Percentiles rank a stretch among this genome's conserved stretches.
Conservation (phyloP, 2,329 filamentous ascomycete species). For the Hypoxylon sp. region DNA sequence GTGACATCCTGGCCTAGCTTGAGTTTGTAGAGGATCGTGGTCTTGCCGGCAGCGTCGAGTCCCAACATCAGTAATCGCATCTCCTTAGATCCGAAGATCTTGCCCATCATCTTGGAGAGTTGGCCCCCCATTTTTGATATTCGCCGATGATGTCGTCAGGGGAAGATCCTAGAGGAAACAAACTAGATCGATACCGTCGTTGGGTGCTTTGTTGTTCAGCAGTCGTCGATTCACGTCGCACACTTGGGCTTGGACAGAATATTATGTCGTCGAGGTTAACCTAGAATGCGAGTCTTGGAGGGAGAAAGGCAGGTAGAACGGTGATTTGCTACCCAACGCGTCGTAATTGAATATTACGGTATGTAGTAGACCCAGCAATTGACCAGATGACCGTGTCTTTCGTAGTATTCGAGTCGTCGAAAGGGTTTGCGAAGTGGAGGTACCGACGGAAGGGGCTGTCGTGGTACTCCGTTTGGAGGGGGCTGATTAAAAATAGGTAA, state of each 20-base stretch:
- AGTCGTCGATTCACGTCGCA: constrained; percentile 10
- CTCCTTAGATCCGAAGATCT: constrained; percentile 99
- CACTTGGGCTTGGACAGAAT: constrained; percentile 1
- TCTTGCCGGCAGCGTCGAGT: constrained; percentile 99
- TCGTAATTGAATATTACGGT: constrained; percentile 28
- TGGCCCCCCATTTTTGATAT: constrained; percentile 85
- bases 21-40: constrained; percentile 99
- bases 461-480: constrained; percentile 10
- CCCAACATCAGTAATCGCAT: constrained; percentile 99
- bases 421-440: constrained; percentile 10
- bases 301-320: constrained; percentile 24
- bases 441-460: constrained; percentile 22
- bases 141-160: constrained; percentile 18
- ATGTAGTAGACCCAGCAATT: constrained; percentile 14
- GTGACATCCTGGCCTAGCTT: constrained; percentile 99
- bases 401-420: constrained; percentile 14
- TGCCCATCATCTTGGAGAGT: constrained; percentile 95
- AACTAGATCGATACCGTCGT: not conserved
- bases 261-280: constrained; percentile 26
- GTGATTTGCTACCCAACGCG: constrained; percentile 33
- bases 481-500: constrained; percentile 34
- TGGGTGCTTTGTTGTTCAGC: not conserved
- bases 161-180: not conserved
- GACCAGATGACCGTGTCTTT: constrained; percentile 18
- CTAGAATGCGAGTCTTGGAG: constrained; percentile 18